These are phyloP conservation scores for Viridothelium virens DNA, from an alignment of 495 filamentous ascomycete species.

Conservation along the genomic window DNA sequence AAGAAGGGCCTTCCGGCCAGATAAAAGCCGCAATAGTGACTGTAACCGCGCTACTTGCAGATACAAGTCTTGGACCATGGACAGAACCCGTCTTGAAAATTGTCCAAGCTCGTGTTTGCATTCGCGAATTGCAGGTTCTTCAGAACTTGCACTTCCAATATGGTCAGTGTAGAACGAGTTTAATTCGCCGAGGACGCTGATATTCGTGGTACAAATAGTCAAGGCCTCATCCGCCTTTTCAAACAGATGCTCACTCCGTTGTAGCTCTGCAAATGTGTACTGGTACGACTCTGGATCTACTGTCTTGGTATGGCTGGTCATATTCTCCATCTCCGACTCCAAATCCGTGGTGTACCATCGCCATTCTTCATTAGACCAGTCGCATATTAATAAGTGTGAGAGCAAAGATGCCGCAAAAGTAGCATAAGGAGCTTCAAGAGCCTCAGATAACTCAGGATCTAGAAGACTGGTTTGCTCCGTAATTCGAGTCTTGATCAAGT, in stretches of 20 bases:
- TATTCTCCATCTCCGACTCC: conserved; percentile 31
- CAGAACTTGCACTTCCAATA: no score
- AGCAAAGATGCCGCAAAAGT: conserved; percentile 19
- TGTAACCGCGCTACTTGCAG: background rate
- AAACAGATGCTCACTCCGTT: no score
- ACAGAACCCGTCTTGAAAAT: no score
- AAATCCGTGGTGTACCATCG: conserved; percentile 37
- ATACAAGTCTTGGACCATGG: background rate
- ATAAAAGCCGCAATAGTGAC: background rate
- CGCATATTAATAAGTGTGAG: conserved; percentile 27
- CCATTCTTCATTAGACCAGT: conserved; percentile 42
- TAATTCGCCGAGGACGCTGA: no score
- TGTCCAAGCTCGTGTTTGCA: no score
- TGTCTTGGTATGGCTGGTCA: background rate
- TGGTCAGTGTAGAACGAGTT: no score
- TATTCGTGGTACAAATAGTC: no score
- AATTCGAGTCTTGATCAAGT: conserved; percentile 33
- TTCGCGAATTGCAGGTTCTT: no score
- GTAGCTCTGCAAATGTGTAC: no score
- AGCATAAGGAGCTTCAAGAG: background rate
- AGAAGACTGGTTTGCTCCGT: conserved; percentile 30
- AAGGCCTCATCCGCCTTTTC: no score
- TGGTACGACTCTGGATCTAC: no score
- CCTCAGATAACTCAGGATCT: conserved; percentile 24
- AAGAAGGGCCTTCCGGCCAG: background rate